phyloP scores from a whole-genome alignment of 306 rosid species.

The Inga oerstediana region DNA sequence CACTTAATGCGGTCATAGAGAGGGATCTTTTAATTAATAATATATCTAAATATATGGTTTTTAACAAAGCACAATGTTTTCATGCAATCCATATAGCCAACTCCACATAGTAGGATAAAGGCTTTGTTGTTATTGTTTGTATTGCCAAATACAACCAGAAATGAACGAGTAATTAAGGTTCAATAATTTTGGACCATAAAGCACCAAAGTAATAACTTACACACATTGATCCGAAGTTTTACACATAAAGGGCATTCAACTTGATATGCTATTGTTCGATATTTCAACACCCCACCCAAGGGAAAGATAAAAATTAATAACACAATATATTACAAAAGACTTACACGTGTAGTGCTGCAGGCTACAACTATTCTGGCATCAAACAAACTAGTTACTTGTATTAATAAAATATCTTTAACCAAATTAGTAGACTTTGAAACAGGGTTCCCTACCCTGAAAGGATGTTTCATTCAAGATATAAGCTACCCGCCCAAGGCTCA shows the following conservation, averaged over 20 bases:
- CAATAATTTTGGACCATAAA: not conserved
- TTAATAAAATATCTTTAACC: not conserved
- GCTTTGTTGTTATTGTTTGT: too few relatives aligned
- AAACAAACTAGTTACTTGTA: not conserved
- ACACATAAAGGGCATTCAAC: not conserved
- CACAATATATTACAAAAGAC: not conserved
- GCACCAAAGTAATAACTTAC: not conserved
- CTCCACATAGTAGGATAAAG: too few relatives aligned
- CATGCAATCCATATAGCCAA: too few relatives aligned
- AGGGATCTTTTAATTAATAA: too few relatives aligned
- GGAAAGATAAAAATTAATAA: not conserved
- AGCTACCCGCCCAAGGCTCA: too few relatives aligned
- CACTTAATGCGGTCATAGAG: too few relatives aligned
- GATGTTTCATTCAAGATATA: not conserved
- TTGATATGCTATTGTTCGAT: not conserved
- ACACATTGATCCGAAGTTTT: not conserved
- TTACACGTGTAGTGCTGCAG: not conserved
- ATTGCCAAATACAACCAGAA: not conserved
- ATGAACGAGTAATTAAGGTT: not conserved
- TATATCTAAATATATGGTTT: too few relatives aligned
- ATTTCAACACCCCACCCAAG: not conserved
- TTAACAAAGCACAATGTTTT: too few relatives aligned
- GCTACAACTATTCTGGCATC: not conserved
- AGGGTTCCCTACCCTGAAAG: not conserved
- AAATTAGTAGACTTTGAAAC: not conserved